A percentile compares a stretch with the other conserved stretches of the same genome.
These are phyloP conservation scores for Plasmodium reichenowi DNA, from an alignment of 169 alveolate species.

Conservation along the genomic window DNA sequence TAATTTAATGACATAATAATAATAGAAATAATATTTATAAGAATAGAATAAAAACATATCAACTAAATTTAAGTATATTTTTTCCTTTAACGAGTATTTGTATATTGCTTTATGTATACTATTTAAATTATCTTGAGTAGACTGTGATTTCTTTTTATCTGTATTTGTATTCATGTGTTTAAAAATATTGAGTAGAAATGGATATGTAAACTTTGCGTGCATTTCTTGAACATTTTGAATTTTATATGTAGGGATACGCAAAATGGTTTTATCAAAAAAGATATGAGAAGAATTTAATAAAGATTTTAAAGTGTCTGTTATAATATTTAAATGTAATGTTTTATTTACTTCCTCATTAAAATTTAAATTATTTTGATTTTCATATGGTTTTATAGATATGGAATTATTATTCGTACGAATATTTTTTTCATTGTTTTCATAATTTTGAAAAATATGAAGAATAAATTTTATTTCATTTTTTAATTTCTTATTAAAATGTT, in stretches of 20 bases:
- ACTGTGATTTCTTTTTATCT: background rate
- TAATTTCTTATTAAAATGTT: too few species aligned
- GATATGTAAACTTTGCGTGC: background rate
- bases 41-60: constrained; percentile 17
- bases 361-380: too few species aligned
- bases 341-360: too few species aligned
- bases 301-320: background rate
- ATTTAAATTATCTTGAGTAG: background rate
- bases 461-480: too few species aligned
- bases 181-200: background rate
- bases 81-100: background rate
- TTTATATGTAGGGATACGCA: background rate
- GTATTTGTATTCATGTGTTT: background rate
- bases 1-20: constrained; percentile 16
- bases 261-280: background rate
- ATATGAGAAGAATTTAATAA: background rate
- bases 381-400: too few species aligned
- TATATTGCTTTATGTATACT: background rate
- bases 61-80: constrained; percentile 5
- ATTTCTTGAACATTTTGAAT: constrained; percentile 10
- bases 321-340: too few species aligned
- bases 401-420: too few species aligned
- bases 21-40: constrained; percentile 28
- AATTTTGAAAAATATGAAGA: too few species aligned
- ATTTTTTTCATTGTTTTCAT: too few species aligned